Base-by-base conservation (phyloP, 345 rosid genomes). In the Jatropha curcas region DNA sequence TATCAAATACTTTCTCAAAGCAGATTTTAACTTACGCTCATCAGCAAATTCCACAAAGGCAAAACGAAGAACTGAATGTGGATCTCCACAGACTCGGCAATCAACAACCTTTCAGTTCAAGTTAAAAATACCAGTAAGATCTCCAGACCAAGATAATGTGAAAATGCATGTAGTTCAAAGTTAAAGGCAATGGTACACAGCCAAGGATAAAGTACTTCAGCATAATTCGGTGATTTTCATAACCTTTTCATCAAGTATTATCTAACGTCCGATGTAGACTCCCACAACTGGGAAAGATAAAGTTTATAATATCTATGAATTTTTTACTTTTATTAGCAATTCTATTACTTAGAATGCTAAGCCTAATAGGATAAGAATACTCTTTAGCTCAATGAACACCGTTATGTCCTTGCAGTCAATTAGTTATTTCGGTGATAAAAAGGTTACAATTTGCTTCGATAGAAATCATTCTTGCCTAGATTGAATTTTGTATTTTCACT, bases 51-150 rank as follows among this genome's bases (percentile, higher is more conserved):
- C 97, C 20, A 93, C 91, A 71, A 93, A 93, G 34, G 98, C 98
- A 86, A 93, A 93, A 41, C 97, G 93, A 82, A 93, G 97, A 79
- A 89, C 89, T 59, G 98, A 93, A 84, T 87, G 93, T 51, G 97
- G 95, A 87, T 93, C 97, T 24, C 95, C 97, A 80, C 97, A 93
- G 46, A 93, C 88, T 65, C 98, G 91, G 79, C 98, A 93, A 75
- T 93, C 98, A 84, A 91, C 90, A 77, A 93, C 97, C 98, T 93
- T 48, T 84, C 60, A 22, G 28, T 50, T 37, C 76, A 84, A 62
- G 56, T 55, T 22, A 17, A 56, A 53, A 56, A 65, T 27, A 13
- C 1, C 12, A 20, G 28, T 51, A 55, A 56, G 56, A 60, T 60
- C 16, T 46, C 46, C 16, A 65, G 27, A 51, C 27, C 43, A 65